These are phyloP conservation scores for Aegilops bicornis DNA, from an alignment of 176 grass and related monocot genomes.

Conservation along the genomic window DNA sequence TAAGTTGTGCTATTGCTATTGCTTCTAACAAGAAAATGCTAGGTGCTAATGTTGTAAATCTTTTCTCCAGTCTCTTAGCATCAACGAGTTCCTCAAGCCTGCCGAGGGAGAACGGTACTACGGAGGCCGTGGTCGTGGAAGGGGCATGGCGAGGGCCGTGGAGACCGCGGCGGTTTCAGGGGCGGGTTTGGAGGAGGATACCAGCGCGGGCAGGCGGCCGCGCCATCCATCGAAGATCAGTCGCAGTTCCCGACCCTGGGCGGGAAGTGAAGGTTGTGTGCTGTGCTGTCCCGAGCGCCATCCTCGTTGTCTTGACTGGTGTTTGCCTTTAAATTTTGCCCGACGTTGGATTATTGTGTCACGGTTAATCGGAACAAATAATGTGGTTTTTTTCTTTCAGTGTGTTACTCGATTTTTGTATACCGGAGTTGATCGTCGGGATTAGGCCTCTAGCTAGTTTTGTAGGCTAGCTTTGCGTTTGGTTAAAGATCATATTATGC, in stretches of 20 bases:
- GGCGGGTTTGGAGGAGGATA: conserved; percentile 48
- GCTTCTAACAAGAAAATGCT: background rate
- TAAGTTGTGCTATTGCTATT: background rate
- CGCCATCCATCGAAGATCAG: conserved; percentile 71
- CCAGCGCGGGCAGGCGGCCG: conserved; percentile 18
- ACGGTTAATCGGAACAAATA: conserved; percentile 51
- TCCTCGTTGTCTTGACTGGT: conserved; percentile 17
- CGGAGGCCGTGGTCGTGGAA: conserved; percentile 64
- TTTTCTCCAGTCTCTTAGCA: conserved; percentile 57
- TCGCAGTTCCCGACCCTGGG: conserved; percentile 78
- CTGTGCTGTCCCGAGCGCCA: conserved; percentile 5
- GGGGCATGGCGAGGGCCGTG: conserved; percentile 49
- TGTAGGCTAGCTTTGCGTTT: conserved; percentile 41
- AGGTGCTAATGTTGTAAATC: conserved; percentile 1
- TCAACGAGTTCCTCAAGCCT: conserved; percentile 90
- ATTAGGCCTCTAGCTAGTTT: conserved; percentile 42
- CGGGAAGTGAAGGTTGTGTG: conserved; percentile 54
- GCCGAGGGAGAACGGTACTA: conserved; percentile 67
- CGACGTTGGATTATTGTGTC: conserved; percentile 29
- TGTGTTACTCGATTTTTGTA: conserved; percentile 40
- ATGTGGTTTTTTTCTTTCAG: conserved; percentile 27
- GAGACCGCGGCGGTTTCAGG: conserved; percentile 48
- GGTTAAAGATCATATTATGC: conserved; percentile 14
- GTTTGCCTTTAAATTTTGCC: conserved; percentile 50
- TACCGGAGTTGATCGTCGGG: conserved; percentile 36